A percentile compares a stretch with the other conserved stretches of the same genome.
phyloP scores from a whole-genome alignment of 1,284 basidiomycete genomes.

The Afroboletus lepidellus region DNA sequence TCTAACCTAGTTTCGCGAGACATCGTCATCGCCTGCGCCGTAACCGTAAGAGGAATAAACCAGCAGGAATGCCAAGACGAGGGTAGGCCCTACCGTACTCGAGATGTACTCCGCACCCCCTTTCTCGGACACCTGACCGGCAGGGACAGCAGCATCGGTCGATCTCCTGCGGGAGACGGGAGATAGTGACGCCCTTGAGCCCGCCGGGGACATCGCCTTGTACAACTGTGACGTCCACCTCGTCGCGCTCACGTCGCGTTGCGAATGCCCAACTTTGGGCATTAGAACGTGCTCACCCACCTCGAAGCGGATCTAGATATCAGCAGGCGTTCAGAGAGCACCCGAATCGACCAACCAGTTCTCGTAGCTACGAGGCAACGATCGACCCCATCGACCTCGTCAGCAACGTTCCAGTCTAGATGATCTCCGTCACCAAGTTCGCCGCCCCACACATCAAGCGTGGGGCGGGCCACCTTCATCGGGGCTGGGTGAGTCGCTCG shows the following conservation, averaged over 20 bases:
- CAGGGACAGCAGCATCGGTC: neutral
- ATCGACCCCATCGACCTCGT: slow-evolving; percentile 37
- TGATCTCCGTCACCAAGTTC: slow-evolving; percentile 54
- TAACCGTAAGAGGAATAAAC: too few relatives aligned
- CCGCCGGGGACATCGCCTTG: neutral
- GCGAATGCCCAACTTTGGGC: neutral
- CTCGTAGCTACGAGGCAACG: slow-evolving; percentile 31
- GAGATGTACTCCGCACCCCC: too few relatives aligned
- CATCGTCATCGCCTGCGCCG: neutral
- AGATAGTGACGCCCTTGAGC: neutral
- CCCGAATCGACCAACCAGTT: neutral
- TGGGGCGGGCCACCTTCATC: too few relatives aligned
- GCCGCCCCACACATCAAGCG: slow-evolving; percentile 58
- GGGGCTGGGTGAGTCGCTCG: slow-evolving; percentile 34
- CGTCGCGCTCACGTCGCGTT: neutral
- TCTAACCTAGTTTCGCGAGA: neutral
- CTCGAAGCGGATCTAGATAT: neutral
- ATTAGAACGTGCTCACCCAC: neutral
- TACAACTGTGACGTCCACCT: neutral
- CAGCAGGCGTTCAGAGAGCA: neutral
- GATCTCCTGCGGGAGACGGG: neutral
- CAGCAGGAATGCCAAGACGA: too few relatives aligned
- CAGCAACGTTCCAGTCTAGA: slow-evolving; percentile 51
- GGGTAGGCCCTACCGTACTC: too few relatives aligned
- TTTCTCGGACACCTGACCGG: too few relatives aligned